Evolutionary conservation across 148 eudicot species (phyloP).

Genomic region (Pouteria glomerata): DNA sequence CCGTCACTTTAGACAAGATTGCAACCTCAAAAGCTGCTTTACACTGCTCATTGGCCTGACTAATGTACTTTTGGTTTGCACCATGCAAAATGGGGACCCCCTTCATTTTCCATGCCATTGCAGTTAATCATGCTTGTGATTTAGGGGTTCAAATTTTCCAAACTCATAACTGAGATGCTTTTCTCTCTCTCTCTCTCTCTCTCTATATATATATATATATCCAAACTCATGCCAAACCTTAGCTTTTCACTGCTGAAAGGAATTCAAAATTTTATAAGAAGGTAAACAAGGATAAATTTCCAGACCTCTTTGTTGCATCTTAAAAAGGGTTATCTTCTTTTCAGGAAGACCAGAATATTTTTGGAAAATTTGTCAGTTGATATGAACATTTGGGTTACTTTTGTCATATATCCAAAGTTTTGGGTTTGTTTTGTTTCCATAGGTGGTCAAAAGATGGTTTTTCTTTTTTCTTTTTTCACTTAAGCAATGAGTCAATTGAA

Average conservation of each 20-base stretch:
- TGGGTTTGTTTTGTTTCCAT: neutral
- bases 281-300: neutral
- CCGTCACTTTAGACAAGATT: slow-evolving; percentile 19
- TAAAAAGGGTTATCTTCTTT: neutral
- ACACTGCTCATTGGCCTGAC: slow-evolving; percentile 8
- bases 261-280: neutral
- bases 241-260: neutral
- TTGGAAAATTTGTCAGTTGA: neutral
- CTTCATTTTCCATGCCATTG: slow-evolving; percentile 9
- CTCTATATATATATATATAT: too few species aligned
- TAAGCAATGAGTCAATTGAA: too few species aligned
- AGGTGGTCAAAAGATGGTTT: neutral
- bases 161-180: neutral
- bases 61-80: slow-evolving; percentile 3
- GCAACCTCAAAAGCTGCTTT: slow-evolving; percentile 22
- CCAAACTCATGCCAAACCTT: slow-evolving; percentile 6
- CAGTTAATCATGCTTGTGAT: slow-evolving; percentile 6
- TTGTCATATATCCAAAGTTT: neutral
- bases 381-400: neutral
- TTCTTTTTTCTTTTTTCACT: neutral
- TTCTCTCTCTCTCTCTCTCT: too few species aligned
- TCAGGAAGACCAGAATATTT: neutral
- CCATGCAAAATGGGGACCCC: slow-evolving; percentile 14
- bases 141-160: slow-evolving; percentile 8
- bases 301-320: neutral